phyloP scores from a whole-genome alignment of 2,329 filamentous ascomycete genomes.

The Metarhizium rileyi region DNA sequence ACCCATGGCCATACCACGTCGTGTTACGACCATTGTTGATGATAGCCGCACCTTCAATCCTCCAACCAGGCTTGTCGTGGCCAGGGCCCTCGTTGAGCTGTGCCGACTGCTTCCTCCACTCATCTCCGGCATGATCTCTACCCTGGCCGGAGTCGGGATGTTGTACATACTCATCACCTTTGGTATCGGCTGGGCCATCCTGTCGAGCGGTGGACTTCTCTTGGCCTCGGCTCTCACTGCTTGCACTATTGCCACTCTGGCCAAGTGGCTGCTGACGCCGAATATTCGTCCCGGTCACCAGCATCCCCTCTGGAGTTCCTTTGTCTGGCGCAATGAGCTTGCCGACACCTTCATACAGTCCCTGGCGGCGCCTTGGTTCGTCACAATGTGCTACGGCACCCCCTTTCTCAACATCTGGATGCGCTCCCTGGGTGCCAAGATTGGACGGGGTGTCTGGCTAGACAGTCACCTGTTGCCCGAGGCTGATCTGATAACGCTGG shows the following conservation, averaged over 20 bases:
- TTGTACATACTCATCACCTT: slow-evolving; percentile 8
- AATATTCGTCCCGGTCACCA: slow-evolving; percentile 10
- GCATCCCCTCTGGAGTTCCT: slow-evolving; percentile 14
- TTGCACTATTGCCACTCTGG: slow-evolving; percentile 7
- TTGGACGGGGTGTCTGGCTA: slow-evolving; percentile 13
- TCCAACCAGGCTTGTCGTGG: slow-evolving; percentile 6
- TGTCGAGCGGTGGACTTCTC: slow-evolving; percentile 7
- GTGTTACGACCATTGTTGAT: slow-evolving; percentile 8
- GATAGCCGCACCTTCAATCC: slow-evolving; percentile 12
- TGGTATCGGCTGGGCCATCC: slow-evolving; percentile 9
- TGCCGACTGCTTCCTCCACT: slow-evolving; percentile 11
- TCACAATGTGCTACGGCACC: slow-evolving; percentile 11
- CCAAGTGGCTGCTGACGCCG: slow-evolving; percentile 13
- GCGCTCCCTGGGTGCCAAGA: slow-evolving; percentile 11
- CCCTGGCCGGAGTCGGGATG: slow-evolving; percentile 3
- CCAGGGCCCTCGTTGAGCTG: slow-evolving; percentile 10
- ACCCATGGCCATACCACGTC: slow-evolving; percentile 12
- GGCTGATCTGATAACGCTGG: slow-evolving; percentile 11
- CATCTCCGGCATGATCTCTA: slow-evolving; percentile 4
- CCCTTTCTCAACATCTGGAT: slow-evolving; percentile 11
- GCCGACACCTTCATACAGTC: slow-evolving; percentile 49
- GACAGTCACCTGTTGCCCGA: slow-evolving; percentile 15
- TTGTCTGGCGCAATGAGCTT: slow-evolving; percentile 30
- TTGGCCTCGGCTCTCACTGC: slow-evolving; percentile 4
- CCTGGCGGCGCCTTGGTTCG: slow-evolving; percentile 11